Evolutionary conservation across 2,329 filamentous ascomycete genomes (phyloP).

Genomic region (Alternaria sp.): DNA sequence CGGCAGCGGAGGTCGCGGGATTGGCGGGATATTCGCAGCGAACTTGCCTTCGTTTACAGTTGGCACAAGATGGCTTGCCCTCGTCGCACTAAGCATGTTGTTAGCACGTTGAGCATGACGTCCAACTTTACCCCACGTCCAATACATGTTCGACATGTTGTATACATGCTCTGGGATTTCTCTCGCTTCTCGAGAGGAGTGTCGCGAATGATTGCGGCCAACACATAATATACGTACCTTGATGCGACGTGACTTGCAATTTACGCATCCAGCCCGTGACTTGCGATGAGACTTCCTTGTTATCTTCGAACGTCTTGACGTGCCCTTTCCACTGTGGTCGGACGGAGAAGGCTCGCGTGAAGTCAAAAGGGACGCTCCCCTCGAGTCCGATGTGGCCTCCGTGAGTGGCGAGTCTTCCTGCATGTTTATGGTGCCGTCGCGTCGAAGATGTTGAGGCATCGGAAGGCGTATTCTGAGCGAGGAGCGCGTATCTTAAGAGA

Average conservation of each 20-base stretch:
- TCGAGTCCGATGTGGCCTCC: constrained; percentile 4
- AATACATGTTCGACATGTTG: neutral
- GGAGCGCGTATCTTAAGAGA: neutral
- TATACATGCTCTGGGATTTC: neutral
- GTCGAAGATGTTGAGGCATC: neutral
- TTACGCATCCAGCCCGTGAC: constrained; percentile 39
- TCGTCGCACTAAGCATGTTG: constrained; percentile 36
- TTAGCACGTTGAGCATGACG: neutral
- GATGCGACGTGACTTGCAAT: constrained; percentile 39
- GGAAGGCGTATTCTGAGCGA: constrained; percentile 3
- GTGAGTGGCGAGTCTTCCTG: constrained; percentile 29
- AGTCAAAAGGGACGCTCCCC: neutral
- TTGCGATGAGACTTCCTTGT: constrained; percentile 38
- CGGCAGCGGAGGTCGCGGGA: neutral
- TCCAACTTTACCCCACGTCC: neutral
- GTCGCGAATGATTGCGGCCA: neutral
- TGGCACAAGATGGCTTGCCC: constrained; percentile 33
- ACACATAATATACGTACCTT: constrained; percentile 25
- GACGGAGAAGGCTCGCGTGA: neutral
- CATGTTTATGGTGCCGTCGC: constrained; percentile 11
- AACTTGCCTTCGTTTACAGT: constrained; percentile 34
- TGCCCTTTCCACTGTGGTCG: neutral
- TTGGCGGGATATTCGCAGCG: constrained; percentile 29
- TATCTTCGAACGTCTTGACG: constrained; percentile 19
- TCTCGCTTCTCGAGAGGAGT: neutral